Evolutionary conservation across 148 eudicot species (phyloP).

Genomic region (Amaranthus palmeri): DNA sequence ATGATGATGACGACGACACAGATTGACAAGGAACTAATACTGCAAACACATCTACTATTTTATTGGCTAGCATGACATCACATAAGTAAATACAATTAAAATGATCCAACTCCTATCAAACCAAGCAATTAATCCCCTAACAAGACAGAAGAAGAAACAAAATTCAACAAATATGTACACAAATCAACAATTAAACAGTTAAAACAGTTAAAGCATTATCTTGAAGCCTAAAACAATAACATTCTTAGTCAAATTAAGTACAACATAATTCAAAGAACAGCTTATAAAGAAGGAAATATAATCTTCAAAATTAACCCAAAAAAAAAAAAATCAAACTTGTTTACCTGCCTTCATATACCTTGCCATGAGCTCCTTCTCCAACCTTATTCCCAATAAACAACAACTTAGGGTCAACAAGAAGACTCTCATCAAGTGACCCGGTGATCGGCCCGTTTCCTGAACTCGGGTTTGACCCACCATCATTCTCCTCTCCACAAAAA

Average conservation of each 20-base stretch:
- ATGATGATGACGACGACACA: too few species aligned
- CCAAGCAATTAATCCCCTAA: neutral
- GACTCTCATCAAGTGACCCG: conserved; percentile 55
- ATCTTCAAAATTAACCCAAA: too few species aligned
- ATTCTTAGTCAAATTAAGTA: neutral
- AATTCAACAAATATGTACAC: neutral
- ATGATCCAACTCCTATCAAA: too few species aligned
- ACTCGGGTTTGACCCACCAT: conserved; percentile 30
- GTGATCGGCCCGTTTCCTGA: conserved; percentile 39
- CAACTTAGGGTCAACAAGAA: conserved; percentile 72
- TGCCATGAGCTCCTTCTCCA: conserved; percentile 90
- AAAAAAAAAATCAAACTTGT: too few species aligned
- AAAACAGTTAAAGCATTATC: conserved; percentile 10
- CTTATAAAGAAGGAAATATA: neutral
- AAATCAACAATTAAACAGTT: neutral
- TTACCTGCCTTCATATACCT: conserved; percentile 81
- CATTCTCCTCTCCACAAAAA: conserved; percentile 26
- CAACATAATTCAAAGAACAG: conserved; percentile 9
- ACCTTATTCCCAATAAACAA: conserved; percentile 71
- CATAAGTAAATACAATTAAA: neutral
- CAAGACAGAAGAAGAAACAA: neutral
- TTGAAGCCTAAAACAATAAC: neutral
- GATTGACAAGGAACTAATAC: too few species aligned
- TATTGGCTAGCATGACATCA: neutral
- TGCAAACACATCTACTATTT: neutral